Base-by-base conservation (phyloP, 2,329 filamentous ascomycete genomes). In the Nemania sp. region DNA sequence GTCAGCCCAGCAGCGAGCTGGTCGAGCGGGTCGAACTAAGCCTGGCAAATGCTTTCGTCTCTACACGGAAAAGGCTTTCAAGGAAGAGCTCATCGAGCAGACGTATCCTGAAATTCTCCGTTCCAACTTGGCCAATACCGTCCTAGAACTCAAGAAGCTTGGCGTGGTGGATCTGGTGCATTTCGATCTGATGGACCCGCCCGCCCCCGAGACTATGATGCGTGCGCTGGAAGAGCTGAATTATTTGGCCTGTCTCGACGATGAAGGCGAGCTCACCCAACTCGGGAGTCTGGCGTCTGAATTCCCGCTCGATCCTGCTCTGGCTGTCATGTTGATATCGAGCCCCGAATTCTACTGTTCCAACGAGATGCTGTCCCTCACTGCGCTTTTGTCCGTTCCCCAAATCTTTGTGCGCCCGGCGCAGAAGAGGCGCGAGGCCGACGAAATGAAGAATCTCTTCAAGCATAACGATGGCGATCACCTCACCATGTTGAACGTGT, bases 321-420 rank as follows among this genome's bases (percentile, higher is more conserved):
- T 99, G 28, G 94, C 94, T 0, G 95, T 99, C 59, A 97, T 99
- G 94, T 82, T 99, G 53, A 97, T 99, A 71, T 92, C 89, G 9
- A 96, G 92, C 6, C 93, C 94, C 9, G 94, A 99, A 69, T 99
- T 99, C 74, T 96, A 94, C 77, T 99, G 94, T 80, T 96, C 92
- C 40, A 97, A 97, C 73, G 94, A 99, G 77, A 94, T 99, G 34
- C 81, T 99, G 12, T 97, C 94, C 36, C 89, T 99, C 65, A 96
- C 92, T 1, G 89, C 94, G 1, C 83, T 99, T 9, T 84, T 99
- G 17, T 97, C 93, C 0, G 94, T 97, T 9, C 94, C 94, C 0
- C 90, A 97, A 70, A 84, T 97, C 56, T 99, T 96, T 70, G 84
- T 96, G 24, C 90, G 94, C 7, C 94, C 94, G 1, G 88, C 89